Evolutionary conservation across 2,329 filamentous ascomycete genomes (phyloP).

Genomic region (Xylariaceae sp.): DNA sequence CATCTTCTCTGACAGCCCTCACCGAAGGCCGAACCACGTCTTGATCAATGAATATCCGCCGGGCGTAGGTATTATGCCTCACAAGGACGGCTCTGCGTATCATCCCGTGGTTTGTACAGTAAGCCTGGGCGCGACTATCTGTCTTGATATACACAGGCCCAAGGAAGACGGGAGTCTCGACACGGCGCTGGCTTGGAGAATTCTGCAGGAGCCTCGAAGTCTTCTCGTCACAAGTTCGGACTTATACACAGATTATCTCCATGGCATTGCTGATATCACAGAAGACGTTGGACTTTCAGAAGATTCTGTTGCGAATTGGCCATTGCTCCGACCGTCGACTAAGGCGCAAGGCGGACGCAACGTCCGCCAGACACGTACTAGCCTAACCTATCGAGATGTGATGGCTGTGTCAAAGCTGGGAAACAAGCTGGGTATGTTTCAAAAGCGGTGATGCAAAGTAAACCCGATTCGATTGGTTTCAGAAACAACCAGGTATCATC

Average conservation of each 20-base stretch:
- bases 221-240: constrained; percentile 63
- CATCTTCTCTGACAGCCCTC: constrained; percentile 59
- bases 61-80: constrained; percentile 91
- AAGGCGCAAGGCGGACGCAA: constrained; percentile 45
- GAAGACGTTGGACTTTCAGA: constrained; percentile 58
- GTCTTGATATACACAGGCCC: constrained; percentile 67
- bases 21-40: constrained; percentile 77
- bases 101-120: constrained; percentile 84
- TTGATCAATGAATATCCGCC: constrained; percentile 87
- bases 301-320: constrained; percentile 65
- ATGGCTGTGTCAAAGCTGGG: constrained; percentile 70
- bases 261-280: constrained; percentile 62
- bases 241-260: constrained; percentile 64
- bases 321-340: constrained; percentile 46
- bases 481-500: constrained; percentile 68
- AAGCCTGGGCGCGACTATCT: constrained; percentile 69
- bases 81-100: constrained; percentile 89
- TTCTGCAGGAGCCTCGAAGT: constrained; percentile 80
- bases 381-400: constrained; percentile 80
- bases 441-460: constrained; percentile 26
- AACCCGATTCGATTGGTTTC: constrained; percentile 9
- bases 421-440: constrained; percentile 52
- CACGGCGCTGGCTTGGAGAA: constrained; percentile 41
- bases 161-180: constrained; percentile 53
- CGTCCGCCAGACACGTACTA: constrained; percentile 54